These are phyloP conservation scores for Raddia guianensis DNA, from an alignment of 176 grass and related monocot species.

Conservation along the genomic window DNA sequence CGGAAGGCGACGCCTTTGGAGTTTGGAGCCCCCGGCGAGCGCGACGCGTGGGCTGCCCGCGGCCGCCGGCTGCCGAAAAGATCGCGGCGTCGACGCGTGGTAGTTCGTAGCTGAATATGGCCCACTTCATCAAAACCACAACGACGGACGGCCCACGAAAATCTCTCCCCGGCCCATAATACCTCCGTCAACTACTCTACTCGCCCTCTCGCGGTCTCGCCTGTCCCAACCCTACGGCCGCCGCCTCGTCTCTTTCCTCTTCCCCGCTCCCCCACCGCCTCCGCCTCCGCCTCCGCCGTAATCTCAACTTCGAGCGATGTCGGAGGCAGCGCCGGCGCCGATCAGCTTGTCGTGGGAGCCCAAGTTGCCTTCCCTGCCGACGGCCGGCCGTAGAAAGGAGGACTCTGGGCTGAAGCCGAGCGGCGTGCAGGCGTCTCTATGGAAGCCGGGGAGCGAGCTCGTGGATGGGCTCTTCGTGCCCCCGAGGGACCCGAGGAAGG, in stretches of 20 bases:
- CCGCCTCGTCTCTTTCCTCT: slow-evolving; percentile 6
- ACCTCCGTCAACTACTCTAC: no score
- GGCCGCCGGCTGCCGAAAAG: not conserved
- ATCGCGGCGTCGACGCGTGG: not conserved
- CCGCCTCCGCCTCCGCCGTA: not conserved
- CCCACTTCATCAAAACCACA: not conserved
- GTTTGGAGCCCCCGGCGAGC: not conserved
- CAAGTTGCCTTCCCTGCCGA: slow-evolving; percentile 57
- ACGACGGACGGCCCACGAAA: not conserved
- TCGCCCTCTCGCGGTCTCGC: not conserved
- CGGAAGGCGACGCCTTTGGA: not conserved
- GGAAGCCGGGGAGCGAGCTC: slow-evolving; percentile 59
- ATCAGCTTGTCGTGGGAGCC: slow-evolving; percentile 82
- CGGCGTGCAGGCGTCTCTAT: slow-evolving; percentile 42
- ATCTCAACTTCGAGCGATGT: slow-evolving; percentile 19
- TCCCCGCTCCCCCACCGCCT: not conserved
- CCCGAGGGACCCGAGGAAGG: slow-evolving; percentile 69
- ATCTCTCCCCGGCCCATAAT: not conserved
- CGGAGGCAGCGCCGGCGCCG: slow-evolving; percentile 32
- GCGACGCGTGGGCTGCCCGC: not conserved
- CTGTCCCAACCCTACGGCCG: not conserved
- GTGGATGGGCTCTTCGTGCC: slow-evolving; percentile 83
- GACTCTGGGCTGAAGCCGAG: slow-evolving; percentile 15
- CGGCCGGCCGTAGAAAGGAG: slow-evolving; percentile 40
- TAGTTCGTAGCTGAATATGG: not conserved